Percentiles rank a stretch among this genome's conserved stretches.
These are phyloP conservation scores for Lolium perenne DNA, from an alignment of 176 grass and related monocot species.

Conservation along the genomic window DNA sequence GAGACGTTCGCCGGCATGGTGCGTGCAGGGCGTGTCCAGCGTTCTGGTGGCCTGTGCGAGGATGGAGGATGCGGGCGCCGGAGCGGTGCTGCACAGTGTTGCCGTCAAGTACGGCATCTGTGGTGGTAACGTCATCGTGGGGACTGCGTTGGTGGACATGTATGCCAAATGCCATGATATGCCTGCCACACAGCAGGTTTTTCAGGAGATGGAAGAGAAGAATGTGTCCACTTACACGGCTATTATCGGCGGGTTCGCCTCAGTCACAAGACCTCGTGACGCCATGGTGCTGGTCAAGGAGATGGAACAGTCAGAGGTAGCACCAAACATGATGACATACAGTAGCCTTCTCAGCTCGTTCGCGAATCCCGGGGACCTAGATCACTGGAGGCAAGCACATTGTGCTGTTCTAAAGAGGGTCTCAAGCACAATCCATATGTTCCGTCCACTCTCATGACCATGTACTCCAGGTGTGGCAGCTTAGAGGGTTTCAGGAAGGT, in stretches of 20 bases:
- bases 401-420: constrained; percentile 25
- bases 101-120: background rate
- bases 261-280: background rate
- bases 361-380: background rate
- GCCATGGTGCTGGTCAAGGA: constrained; percentile 39
- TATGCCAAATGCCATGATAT: constrained; percentile 17
- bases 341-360: constrained; percentile 53
- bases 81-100: background rate
- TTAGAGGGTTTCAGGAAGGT: constrained; percentile 41
- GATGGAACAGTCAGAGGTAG: constrained; percentile 32
- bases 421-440: constrained; percentile 29
- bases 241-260: background rate
- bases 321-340: constrained; percentile 47
- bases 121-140: background rate
- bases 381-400: constrained; percentile 25
- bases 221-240: constrained; percentile 41
- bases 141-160: constrained; percentile 39
- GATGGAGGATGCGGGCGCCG: background rate
- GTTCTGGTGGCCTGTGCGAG: background rate
- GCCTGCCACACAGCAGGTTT: background rate
- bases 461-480: constrained; percentile 50
- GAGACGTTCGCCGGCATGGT: constrained; percentile 5
- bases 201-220: constrained; percentile 23
- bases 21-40: background rate
- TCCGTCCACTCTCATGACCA: constrained; percentile 31